Conservation (phyloP, 2,329 filamentous ascomycete genomes). For the Sporothrix inflata region DNA sequence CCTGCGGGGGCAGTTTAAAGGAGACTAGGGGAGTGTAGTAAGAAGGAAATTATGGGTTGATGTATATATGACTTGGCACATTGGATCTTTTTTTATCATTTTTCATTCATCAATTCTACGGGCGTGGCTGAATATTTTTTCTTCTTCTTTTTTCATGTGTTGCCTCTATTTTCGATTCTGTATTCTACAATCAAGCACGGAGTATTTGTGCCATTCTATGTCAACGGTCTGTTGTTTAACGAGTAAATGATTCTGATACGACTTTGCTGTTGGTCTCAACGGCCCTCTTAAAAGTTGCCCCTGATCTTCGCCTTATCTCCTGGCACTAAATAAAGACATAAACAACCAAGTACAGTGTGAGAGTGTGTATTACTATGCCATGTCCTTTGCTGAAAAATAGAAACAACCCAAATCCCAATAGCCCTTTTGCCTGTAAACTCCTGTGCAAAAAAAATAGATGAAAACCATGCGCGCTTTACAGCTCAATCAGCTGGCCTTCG, state of each 20-base stretch:
- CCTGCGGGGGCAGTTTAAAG: constrained; percentile 47
- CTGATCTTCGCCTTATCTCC: neutral
- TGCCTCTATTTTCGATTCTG: neutral
- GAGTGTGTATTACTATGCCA: neutral
- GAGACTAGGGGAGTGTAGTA: neutral
- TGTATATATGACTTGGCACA: constrained; percentile 20
- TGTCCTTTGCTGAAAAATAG: neutral
- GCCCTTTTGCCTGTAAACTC: constrained; percentile 1
- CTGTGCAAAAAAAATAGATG: neutral
- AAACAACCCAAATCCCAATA: constrained; percentile 7
- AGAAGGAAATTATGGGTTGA: neutral
- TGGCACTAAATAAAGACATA: too few relatives aligned
- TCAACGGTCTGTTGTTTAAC: neutral
- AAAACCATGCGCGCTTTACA: neutral
- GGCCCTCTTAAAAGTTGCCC: neutral
- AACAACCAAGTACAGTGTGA: neutral
- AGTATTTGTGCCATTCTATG: neutral
- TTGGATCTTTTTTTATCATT: neutral
- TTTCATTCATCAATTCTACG: neutral
- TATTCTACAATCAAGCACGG: constrained; percentile 14
- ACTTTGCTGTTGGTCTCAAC: neutral
- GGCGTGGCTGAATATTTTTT: neutral
- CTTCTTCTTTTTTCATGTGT: neutral
- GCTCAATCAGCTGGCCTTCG: constrained; percentile 30
- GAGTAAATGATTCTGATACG: too few relatives aligned